Evolutionary conservation across 345 rosid species (phyloP).

Genomic region (Eucalyptus tenuipes): DNA sequence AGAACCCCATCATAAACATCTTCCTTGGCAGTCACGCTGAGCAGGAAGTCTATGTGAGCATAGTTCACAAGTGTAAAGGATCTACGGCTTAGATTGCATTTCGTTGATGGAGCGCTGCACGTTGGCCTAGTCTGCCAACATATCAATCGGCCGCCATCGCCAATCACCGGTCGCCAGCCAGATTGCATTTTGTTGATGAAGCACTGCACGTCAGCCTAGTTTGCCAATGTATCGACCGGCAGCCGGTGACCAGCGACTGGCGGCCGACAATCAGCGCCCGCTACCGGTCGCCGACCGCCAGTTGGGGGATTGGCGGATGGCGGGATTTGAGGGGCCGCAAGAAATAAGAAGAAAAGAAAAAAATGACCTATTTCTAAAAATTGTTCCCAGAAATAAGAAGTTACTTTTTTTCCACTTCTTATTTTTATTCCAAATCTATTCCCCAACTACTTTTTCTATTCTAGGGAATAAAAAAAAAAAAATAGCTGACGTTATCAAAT

Average conservation of each 20-base stretch:
- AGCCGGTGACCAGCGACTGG: accelerated
- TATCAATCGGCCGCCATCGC: background rate
- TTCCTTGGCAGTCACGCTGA: background rate
- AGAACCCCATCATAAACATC: background rate
- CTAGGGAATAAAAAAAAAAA: too few relatives aligned
- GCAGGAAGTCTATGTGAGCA: background rate
- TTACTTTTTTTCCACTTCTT: too few relatives aligned
- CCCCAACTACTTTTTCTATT: accelerated
- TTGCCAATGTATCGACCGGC: too few relatives aligned
- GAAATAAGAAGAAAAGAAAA: too few relatives aligned
- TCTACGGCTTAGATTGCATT: background rate
- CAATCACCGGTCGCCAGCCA: too few relatives aligned
- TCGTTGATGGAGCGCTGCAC: background rate
- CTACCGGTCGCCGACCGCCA: accelerated
- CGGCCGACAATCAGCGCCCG: accelerated
- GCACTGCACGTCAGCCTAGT: accelerated
- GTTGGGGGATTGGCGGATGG: too few relatives aligned
- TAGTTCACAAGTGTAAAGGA: background rate
- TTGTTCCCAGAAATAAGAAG: accelerated
- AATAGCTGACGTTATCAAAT: too few relatives aligned
- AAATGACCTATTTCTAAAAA: too few relatives aligned
- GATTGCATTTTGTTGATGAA: too few relatives aligned
- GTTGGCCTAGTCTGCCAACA: background rate
- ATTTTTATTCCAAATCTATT: too few relatives aligned
- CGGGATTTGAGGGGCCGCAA: accelerated